Percentiles rank a stretch among this genome's conserved stretches.
Evolutionary conservation across 2,329 filamentous ascomycete genomes (phyloP).

Genomic region (Cytospora schulzeri): DNA sequence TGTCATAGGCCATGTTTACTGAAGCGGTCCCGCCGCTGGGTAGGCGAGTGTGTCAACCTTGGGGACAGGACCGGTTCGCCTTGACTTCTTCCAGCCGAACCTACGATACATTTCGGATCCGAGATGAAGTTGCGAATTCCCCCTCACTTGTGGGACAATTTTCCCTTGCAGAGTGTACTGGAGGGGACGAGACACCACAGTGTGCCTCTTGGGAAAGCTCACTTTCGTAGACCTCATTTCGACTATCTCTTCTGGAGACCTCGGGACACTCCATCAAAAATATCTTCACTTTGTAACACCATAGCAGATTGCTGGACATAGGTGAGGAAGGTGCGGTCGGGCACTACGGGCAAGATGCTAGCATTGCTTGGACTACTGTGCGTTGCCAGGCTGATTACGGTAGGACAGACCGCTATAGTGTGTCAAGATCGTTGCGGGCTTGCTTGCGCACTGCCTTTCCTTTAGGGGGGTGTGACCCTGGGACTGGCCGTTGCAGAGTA

Average conservation of each 20-base stretch:
- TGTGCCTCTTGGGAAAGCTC: too few species aligned
- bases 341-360: too few species aligned
- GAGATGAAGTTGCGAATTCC: too few species aligned
- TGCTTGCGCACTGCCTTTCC: neutral
- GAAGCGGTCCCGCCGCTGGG: neutral
- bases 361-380: neutral
- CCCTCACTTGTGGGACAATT: too few species aligned
- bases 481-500: neutral
- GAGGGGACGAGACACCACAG: too few species aligned
- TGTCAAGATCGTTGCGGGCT: neutral
- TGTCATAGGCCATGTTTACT: neutral
- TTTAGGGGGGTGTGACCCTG: neutral
- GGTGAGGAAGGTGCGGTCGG: too few species aligned
- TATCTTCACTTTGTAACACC: too few species aligned
- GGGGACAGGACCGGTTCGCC: neutral
- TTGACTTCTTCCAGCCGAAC: neutral
- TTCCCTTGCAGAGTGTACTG: too few species aligned
- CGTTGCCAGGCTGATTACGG: neutral
- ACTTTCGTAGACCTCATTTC: too few species aligned
- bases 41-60: neutral
- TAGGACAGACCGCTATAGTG: neutral
- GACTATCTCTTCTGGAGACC: too few species aligned
- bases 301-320: too few species aligned
- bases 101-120: neutral
- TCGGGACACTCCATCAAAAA: too few species aligned